Evolutionary conservation across 805 yeast species (phyloP).

Genomic region (Candida stauntonica): DNA sequence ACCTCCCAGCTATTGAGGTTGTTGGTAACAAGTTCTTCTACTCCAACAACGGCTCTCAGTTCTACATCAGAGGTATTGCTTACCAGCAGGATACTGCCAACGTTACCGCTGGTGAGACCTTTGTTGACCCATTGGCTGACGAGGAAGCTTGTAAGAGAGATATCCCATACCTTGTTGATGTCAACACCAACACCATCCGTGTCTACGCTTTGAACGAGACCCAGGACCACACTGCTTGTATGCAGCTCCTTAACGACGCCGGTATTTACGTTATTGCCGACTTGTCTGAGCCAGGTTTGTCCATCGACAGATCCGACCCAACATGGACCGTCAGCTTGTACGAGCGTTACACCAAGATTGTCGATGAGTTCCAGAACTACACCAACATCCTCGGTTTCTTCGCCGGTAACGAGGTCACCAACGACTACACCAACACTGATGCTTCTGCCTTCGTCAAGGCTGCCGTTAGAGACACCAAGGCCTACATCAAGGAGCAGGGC

Average conservation of each 20-base stretch:
- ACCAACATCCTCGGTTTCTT: conserved; percentile 76
- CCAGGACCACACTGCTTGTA: conserved; percentile 64
- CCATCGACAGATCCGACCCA: conserved; percentile 62
- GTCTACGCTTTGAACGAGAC: conserved; percentile 70
- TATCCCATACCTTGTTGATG: conserved; percentile 59
- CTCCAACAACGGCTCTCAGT: conserved; percentile 75
- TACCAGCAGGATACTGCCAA: conserved; percentile 67
- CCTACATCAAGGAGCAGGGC: conserved; percentile 54
- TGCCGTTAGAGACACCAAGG: conserved; percentile 73
- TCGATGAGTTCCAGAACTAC: conserved; percentile 64
- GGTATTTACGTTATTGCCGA: conserved; percentile 82
- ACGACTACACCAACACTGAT: conserved; percentile 57
- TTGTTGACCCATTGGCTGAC: conserved; percentile 71
- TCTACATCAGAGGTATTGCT: conserved; percentile 74
- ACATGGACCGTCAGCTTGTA: conserved; percentile 59
- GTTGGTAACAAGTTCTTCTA: conserved; percentile 76
- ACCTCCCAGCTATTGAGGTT: conserved; percentile 62
- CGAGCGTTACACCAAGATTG: conserved; percentile 63
- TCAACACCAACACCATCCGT: conserved; percentile 67
- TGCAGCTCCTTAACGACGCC: conserved; percentile 61
- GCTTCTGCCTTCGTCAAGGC: conserved; percentile 83
- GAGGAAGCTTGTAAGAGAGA: conserved; percentile 61
- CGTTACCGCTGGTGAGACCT: conserved; percentile 39
- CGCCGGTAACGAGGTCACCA: conserved; percentile 84
- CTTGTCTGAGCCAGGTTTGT: conserved; percentile 59